Evolutionary conservation across 768 basidiomycete species (phyloP).

Genomic region (Phlebiopsis gigantea): DNA sequence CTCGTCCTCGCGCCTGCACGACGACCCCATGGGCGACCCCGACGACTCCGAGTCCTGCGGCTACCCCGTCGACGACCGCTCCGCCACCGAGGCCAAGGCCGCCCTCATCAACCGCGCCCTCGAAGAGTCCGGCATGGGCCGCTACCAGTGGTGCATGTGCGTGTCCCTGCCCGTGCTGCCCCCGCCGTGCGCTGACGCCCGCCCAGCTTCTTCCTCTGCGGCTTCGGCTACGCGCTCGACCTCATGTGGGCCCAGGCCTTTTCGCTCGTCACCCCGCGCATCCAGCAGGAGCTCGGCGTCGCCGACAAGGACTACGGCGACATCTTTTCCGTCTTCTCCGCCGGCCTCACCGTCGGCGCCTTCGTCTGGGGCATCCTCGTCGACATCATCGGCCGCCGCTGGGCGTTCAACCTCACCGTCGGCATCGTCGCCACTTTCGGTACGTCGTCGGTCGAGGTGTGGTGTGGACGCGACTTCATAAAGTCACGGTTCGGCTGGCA

Average conservation of each 20-base stretch:
- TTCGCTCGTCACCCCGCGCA: constrained; percentile 9
- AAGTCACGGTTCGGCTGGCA: too few relatives aligned
- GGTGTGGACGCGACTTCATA: too few relatives aligned
- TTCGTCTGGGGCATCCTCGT: constrained; percentile 44
- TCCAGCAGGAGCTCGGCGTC: constrained; percentile 12
- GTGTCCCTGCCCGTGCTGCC: background rate
- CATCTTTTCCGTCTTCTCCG: constrained; percentile 28
- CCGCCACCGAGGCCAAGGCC: constrained; percentile 7
- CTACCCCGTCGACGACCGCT: background rate
- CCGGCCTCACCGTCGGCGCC: constrained; percentile 45
- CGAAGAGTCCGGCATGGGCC: constrained; percentile 10
- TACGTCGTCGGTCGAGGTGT: too few relatives aligned
- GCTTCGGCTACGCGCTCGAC: constrained; percentile 12
- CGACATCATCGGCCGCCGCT: constrained; percentile 41
- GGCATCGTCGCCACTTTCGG: constrained; percentile 43
- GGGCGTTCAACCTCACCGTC: constrained; percentile 40
- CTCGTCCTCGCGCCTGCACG: background rate
- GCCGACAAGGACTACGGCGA: constrained; percentile 9
- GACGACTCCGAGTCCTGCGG: background rate
- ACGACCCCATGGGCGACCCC: background rate
- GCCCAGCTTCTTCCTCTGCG: constrained; percentile 9
- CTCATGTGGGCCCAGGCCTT: constrained; percentile 13
- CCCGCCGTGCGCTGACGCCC: background rate
- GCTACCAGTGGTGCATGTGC: constrained; percentile 13
- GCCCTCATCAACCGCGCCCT: constrained; percentile 9